Conservation (phyloP, 139 green algal species). For the Chlorella sp. region DNA sequence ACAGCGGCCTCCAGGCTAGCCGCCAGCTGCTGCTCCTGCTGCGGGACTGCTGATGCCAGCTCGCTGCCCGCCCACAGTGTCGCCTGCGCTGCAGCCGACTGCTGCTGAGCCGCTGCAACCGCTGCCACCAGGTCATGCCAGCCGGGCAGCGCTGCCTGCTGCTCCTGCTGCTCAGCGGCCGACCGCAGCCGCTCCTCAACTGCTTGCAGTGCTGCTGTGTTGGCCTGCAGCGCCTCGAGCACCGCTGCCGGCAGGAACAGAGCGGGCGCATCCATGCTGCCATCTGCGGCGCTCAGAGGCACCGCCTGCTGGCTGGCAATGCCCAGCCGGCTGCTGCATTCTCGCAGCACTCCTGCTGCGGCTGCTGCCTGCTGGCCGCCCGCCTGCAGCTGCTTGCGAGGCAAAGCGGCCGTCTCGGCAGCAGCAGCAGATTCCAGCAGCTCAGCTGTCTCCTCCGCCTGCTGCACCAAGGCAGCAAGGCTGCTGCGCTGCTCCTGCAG, state of each 20-base stretch:
- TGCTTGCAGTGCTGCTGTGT: conserved; percentile 8
- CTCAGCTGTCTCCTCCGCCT: conserved; percentile 41
- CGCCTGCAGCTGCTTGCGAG: conserved; percentile 27
- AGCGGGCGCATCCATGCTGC: not conserved
- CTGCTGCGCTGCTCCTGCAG: not conserved
- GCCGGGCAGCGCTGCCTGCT: conserved; percentile 38
- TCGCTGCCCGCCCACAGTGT: not conserved
- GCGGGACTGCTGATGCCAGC: not conserved
- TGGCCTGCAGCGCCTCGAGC: conserved; percentile 13
- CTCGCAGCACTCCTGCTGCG: not conserved
- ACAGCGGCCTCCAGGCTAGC: conserved; percentile 55
- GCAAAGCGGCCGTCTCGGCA: conserved; percentile 22
- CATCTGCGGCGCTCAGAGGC: not conserved
- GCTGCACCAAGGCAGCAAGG: conserved; percentile 46
- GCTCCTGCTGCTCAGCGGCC: conserved; percentile 4
- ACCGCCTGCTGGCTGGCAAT: not conserved
- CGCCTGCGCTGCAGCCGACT: not conserved
- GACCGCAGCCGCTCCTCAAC: conserved; percentile 22
- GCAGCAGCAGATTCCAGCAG: conserved; percentile 52
- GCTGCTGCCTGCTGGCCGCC: conserved; percentile 14
- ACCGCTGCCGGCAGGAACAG: conserved; percentile 3
- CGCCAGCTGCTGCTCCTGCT: conserved; percentile 34
- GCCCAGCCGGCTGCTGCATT: not conserved
- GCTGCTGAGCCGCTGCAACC: conserved; percentile 33
- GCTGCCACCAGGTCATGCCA: conserved; percentile 45